Evolutionary conservation across 148 eudicot genomes (phyloP).

Genomic region (Persicaria tinctoria): DNA sequence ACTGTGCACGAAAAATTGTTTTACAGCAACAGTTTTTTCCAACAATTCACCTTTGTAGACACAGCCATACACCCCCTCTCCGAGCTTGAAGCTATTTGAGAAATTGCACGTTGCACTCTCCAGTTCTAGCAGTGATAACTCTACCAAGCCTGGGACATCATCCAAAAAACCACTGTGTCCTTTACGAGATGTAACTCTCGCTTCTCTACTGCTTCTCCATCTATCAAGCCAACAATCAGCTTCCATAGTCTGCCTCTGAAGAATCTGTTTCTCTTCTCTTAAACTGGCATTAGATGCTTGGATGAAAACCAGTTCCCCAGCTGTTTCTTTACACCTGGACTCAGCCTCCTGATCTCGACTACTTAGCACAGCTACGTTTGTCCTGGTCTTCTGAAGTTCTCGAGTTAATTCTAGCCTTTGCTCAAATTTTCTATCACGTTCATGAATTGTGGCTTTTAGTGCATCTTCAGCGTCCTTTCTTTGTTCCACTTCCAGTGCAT

Average conservation of each 20-base stretch:
- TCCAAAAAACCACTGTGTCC: conserved; percentile 27
- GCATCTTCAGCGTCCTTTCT: conserved; percentile 54
- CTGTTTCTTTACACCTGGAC: conserved; percentile 51
- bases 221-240: conserved; percentile 65
- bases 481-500: conserved; percentile 36
- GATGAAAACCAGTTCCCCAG: conserved; percentile 53
- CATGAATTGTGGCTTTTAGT: conserved; percentile 36
- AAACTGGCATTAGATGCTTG: conserved; percentile 44
- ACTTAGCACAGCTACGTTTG: conserved; percentile 58
- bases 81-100: conserved; percentile 68
- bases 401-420: conserved; percentile 36
- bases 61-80: conserved; percentile 48
- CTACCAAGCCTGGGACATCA: conserved; percentile 36
- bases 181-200: conserved; percentile 19
- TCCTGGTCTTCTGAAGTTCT: conserved; percentile 56
- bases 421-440: conserved; percentile 48
- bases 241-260: conserved; percentile 51
- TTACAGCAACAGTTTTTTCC: conserved; percentile 60
- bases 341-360: conserved; percentile 56
- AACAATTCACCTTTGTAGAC: conserved; percentile 80
- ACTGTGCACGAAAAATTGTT: conserved; percentile 47
- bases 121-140: conserved; percentile 54
- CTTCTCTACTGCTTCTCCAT: conserved; percentile 53
- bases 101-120: conserved; percentile 79
- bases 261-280: conserved; percentile 48